Conservation (phyloP, 2,329 filamentous ascomycete genomes). For the Teratosphaeria destructans region DNA sequence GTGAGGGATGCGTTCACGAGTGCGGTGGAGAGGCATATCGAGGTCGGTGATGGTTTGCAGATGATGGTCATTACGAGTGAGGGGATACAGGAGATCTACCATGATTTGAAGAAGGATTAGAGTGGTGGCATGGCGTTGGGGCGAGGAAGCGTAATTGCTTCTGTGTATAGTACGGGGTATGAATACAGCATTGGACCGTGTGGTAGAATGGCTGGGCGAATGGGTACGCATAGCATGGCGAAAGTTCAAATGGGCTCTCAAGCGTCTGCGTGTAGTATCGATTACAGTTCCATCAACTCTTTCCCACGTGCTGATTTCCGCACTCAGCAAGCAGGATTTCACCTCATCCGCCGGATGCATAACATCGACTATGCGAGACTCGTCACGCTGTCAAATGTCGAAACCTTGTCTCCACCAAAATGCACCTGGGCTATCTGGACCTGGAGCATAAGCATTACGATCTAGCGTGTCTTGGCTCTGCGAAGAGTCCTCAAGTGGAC, state of each 20-base stretch:
- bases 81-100: slow-evolving; percentile 76
- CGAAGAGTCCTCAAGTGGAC: too few species aligned
- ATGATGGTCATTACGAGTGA: slow-evolving; percentile 85
- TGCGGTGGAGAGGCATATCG: slow-evolving; percentile 96
- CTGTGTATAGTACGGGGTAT: not conserved
- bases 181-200: not conserved
- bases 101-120: slow-evolving; percentile 81
- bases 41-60: slow-evolving; percentile 93
- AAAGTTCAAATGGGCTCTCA: not conserved
- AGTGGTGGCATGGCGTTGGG: not conserved
- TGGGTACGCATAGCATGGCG: not conserved
- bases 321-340: too few species aligned
- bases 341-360: too few species aligned
- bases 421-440: too few species aligned
- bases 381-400: too few species aligned
- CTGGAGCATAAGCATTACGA: too few species aligned
- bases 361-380: too few species aligned
- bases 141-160: not conserved
- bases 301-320: too few species aligned
- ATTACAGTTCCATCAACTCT: too few species aligned
- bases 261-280: too few species aligned
- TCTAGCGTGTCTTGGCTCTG: too few species aligned
- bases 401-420: too few species aligned
- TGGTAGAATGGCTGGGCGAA: not conserved
- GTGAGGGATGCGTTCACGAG: slow-evolving; percentile 98